A percentile compares a stretch with the other conserved stretches of the same genome.
These are phyloP conservation scores for Mucor mucedo DNA, from an alignment of 371 early-diverging fungal genomes.

Conservation along the genomic window DNA sequence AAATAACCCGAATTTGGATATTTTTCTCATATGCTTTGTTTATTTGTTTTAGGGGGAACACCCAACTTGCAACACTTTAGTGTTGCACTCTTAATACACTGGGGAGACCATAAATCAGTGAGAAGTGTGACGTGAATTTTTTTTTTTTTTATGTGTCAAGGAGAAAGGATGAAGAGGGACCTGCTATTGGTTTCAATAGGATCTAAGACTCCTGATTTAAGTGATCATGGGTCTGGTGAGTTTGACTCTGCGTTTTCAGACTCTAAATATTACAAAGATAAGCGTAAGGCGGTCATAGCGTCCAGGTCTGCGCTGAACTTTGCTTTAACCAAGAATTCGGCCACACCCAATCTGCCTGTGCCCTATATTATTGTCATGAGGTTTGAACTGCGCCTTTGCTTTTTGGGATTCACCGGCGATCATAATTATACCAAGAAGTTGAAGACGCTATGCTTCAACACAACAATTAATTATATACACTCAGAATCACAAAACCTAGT, in stretches of 20 bases:
- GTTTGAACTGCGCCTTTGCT: conserved; percentile 8
- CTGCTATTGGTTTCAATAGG: conserved; percentile 10
- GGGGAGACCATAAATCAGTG: no score
- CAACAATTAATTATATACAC: conserved; percentile 4
- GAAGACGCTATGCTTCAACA: not conserved
- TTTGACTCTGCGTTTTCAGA: conserved; percentile 4
- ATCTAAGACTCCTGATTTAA: not conserved
- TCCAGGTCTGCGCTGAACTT: not conserved
- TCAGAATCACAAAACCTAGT: conserved; percentile 1
- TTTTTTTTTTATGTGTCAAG: no score
- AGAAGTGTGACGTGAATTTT: no score
- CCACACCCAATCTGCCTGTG: not conserved
- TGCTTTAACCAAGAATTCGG: not conserved
- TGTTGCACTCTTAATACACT: no score
- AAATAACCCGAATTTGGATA: no score
- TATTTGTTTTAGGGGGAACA: no score
- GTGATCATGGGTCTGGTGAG: conserved; percentile 10
- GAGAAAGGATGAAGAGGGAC: no score
- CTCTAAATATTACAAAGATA: conserved; percentile 8
- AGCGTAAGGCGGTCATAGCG: conserved; percentile 10
- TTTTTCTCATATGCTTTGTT: no score
- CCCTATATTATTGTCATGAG: conserved; percentile 11
- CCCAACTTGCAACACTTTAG: no score
- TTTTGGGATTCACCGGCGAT: conserved; percentile 5
- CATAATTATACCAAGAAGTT: conserved; percentile 5